Evolutionary conservation across 2,329 filamentous ascomycete genomes (phyloP).

Genomic region (Cordyceps fumosorosea): DNA sequence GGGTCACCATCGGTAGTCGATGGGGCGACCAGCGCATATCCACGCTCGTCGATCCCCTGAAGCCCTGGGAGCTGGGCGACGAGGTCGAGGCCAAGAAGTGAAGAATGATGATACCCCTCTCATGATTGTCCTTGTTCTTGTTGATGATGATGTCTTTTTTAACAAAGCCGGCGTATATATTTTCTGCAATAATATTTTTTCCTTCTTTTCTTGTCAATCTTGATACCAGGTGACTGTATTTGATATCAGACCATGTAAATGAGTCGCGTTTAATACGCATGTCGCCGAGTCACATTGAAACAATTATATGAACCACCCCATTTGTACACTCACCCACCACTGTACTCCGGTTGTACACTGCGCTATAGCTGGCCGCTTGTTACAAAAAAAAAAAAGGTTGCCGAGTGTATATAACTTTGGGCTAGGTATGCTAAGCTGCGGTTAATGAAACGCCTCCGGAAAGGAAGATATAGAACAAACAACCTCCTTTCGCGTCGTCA

Average conservation of each 20-base stretch:
- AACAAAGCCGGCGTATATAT: slow-evolving; percentile 10
- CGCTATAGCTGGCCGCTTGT: too few relatives aligned
- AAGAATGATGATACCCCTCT: slow-evolving; percentile 4
- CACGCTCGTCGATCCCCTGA: slow-evolving; percentile 48
- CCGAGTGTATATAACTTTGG: background rate
- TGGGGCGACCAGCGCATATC: slow-evolving; percentile 51
- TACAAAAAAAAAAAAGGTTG: background rate
- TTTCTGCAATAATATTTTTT: slow-evolving; percentile 13
- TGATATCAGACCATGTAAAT: background rate
- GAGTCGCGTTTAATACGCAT: too few relatives aligned
- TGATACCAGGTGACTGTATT: background rate
- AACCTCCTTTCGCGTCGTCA: background rate
- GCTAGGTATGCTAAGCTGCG: background rate
- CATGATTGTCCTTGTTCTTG: slow-evolving; percentile 1
- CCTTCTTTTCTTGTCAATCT: slow-evolving; percentile 15
- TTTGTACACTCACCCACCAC: too few relatives aligned
- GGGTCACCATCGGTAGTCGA: slow-evolving; percentile 61
- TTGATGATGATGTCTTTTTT: background rate
- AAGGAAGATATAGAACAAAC: background rate
- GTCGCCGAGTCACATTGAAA: too few relatives aligned
- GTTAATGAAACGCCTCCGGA: background rate
- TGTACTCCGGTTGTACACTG: too few relatives aligned
- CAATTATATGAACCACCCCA: too few relatives aligned
- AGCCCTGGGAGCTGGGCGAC: slow-evolving; percentile 46
- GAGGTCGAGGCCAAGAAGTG: slow-evolving; percentile 40